These are phyloP conservation scores for Nosema muscidifuracis DNA, from an alignment of 371 early-diverging fungal species.

Conservation along the genomic window DNA sequence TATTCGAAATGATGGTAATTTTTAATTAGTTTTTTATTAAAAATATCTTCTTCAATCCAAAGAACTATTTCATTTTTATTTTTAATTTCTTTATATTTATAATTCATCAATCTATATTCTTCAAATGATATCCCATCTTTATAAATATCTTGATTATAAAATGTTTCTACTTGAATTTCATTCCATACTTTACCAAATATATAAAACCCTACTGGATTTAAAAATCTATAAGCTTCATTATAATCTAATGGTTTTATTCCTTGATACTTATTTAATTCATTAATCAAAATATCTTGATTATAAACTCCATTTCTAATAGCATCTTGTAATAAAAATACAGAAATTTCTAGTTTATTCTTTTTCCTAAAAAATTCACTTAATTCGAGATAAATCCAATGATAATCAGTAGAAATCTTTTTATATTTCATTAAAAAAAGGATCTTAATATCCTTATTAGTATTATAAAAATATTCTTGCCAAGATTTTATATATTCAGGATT, in stretches of 20 bases:
- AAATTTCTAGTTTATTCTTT: constrained; percentile 15
- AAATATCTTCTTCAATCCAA: too few species aligned
- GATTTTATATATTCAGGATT: constrained; percentile 57
- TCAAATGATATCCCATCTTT: constrained; percentile 18
- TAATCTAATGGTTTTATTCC: not conserved
- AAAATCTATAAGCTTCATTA: constrained; percentile 7
- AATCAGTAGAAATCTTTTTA: constrained; percentile 41
- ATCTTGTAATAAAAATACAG: constrained; percentile 17
- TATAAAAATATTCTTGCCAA: constrained; percentile 50
- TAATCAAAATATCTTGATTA: constrained; percentile 2
- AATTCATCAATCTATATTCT: constrained; percentile 13
- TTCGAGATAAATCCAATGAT: constrained; percentile 58
- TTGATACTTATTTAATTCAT: constrained; percentile 18
- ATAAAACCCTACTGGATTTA: constrained; percentile 35
- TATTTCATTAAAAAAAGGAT: constrained; percentile 60
- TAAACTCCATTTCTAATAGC: constrained; percentile 45
- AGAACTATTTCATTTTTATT: too few species aligned
- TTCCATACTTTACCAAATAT: constrained; percentile 47
- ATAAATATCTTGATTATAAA: constrained; percentile 17
- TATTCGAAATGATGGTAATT: too few species aligned
- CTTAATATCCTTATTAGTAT: constrained; percentile 21
- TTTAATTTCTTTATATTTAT: too few species aligned
- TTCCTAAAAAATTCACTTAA: constrained; percentile 32
- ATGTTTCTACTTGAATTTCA: not conserved
- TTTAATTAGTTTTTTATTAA: too few species aligned